Evolutionary conservation across 768 basidiomycete species (phyloP).

Genomic region (Kwoniella heveanensis): DNA sequence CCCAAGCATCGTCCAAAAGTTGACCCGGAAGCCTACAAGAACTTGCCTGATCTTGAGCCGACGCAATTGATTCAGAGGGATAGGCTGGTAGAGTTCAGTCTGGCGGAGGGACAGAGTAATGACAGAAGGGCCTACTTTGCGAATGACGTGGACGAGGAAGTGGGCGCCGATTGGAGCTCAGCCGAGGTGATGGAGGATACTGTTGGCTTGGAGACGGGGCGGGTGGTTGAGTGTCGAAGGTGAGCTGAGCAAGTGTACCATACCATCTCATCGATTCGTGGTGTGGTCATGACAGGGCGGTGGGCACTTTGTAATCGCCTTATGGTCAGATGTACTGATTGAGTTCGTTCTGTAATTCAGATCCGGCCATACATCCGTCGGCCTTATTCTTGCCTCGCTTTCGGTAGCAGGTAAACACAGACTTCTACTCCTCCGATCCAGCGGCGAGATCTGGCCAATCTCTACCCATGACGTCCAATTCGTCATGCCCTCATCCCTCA

Average conservation of each 20-base stretch:
- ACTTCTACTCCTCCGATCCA: slow-evolving; percentile 40
- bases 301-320: too few relatives aligned
- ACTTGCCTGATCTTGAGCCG: slow-evolving; percentile 13
- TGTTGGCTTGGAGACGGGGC: slow-evolving; percentile 30
- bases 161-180: slow-evolving; percentile 14
- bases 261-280: too few relatives aligned
- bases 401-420: slow-evolving; percentile 35
- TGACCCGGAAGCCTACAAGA: slow-evolving; percentile 17
- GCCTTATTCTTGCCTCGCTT: slow-evolving; percentile 44
- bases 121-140: slow-evolving; percentile 33
- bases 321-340: background rate
- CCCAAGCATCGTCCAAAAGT: slow-evolving; percentile 17
- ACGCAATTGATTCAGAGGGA: slow-evolving; percentile 20
- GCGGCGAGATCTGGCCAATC: slow-evolving; percentile 48
- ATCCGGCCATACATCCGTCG: slow-evolving; percentile 29
- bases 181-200: slow-evolving; percentile 11
- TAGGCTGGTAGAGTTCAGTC: slow-evolving; percentile 18
- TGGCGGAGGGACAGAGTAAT: slow-evolving; percentile 25
- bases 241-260: slow-evolving; percentile 15
- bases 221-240: slow-evolving; percentile 44
- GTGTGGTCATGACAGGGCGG: too few relatives aligned
- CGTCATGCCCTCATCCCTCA: slow-evolving; percentile 43
- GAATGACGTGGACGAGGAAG: slow-evolving; percentile 24
- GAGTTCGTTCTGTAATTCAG: slow-evolving; percentile 16
- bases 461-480: slow-evolving; percentile 51